phyloP scores from a whole-genome alignment of 2,329 filamentous ascomycete species.

The Colletotrichum chrysophilum region DNA sequence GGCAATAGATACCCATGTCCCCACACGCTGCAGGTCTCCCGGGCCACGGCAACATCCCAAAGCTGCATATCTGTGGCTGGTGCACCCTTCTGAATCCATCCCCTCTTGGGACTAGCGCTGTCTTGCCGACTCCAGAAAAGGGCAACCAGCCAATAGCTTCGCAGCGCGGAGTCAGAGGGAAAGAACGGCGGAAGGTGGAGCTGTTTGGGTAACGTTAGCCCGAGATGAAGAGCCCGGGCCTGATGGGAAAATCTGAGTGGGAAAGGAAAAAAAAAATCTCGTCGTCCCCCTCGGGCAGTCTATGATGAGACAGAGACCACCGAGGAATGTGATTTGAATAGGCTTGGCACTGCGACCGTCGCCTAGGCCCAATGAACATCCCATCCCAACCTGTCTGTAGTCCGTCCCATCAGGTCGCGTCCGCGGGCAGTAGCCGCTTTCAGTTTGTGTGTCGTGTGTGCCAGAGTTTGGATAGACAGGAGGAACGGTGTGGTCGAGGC shows the following conservation, averaged over 20 bases:
- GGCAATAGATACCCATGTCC: conserved; percentile 8
- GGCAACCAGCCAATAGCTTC: not conserved
- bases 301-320: not conserved
- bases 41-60: conserved; percentile 6
- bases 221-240: conserved; percentile 1
- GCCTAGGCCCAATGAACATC: not conserved
- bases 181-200: conserved; percentile 3
- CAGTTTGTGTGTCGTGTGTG: not conserved
- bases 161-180: not conserved
- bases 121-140: not conserved
- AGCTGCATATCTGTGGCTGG: conserved; percentile 15
- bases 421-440: not conserved
- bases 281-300: not conserved
- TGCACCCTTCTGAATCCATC: not conserved
- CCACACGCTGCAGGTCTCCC: conserved; percentile 13
- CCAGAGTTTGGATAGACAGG: not conserved
- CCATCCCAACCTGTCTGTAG: not conserved
- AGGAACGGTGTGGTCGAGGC: not conserved
- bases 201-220: conserved; percentile 10
- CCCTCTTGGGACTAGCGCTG: not conserved
- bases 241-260: not conserved
- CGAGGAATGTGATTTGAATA: conserved; percentile 13
- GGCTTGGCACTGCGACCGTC: not conserved
- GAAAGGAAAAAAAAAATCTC: no score
- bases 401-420: not conserved